Base-by-base conservation (phyloP, 495 filamentous ascomycete species). In the Chaetomium cochliodes region DNA sequence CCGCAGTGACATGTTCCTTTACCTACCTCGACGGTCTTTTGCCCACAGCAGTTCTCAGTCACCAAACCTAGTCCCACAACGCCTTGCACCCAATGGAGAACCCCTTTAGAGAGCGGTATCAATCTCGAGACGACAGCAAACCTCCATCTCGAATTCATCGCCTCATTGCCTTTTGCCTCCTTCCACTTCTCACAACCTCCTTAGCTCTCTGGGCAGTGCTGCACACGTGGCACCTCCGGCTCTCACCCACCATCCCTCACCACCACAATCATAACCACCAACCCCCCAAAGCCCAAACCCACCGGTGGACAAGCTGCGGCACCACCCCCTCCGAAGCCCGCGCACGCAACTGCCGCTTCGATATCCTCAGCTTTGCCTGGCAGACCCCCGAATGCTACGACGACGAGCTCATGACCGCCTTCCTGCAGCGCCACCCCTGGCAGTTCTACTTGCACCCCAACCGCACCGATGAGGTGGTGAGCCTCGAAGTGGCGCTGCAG, bases 311-410 rank as follows among this genome's bases (percentile, higher is more conserved):
- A 60, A 44, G 30, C 8, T 75, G 73, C 64, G 73, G 73, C 25
- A 47, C 65, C 5, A 61, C 62, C 22, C 46, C 72, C 1, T 5
- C 52, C 16, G 61, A 68, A 42, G 72, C 73, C 23, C 51, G 51
- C 15, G 54, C 62, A 20, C 72, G 70, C 22, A 64, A 65, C 30
- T 74, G 73, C 53, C 64, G 58, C 62, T 75, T 74, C 65, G 72
- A 74, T 60, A 68, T 73, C 25, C 71, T 75, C 33, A 65, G 58
- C 37, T 75, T 74, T 59, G 62, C 65, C 1, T 75, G 72, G 73
- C 65, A 69, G n/a, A 65, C 67, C 1, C 61, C 62, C 49, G 66
- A 74, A 54, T 75, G 72, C 68, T 75, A 60, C 62, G 69, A 74
- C 51, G 44, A 23, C 16, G 59, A 69, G 41, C 49, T 66, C 0